Evolutionary conservation across 2,329 filamentous ascomycete genomes (phyloP), one percentile per base, ranked within the genome.

Genomic region (Cladophialophora immunda): DNA sequence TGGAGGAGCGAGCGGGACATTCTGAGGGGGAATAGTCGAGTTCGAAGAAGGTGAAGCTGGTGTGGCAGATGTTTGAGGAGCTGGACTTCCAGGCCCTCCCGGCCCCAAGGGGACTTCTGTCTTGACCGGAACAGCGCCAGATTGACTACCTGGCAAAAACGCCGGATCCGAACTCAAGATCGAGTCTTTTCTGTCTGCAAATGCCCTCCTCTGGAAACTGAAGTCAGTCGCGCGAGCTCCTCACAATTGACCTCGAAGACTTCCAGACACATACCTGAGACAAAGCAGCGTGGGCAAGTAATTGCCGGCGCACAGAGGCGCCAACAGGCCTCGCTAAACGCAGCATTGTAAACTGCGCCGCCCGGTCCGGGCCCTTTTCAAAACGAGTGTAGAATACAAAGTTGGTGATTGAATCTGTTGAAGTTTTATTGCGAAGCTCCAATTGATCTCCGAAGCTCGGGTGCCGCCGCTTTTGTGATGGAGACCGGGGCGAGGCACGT

Each of bases 11-110:
- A 79, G 78, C 52, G 85, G 81, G 45, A 84, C 75, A 55, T 81
- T 82, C 70, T 83, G 77, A 62, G 83, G 77, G 67, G 84, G 81
- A 58, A 87, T 81, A 52, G 81, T 78, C n/a, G 82, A 78, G 64
- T 77, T 75, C 22, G 82, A 81, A 15, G 81, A 78, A 56, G 75
- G 74, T 22, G 82, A 81, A 13, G 81, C 78, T 47, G 75, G 74
- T 32, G 76, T 73, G 41, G 72, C 68, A 47, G 73, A 74, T 13
- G 58, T 15, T 65, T 69, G 66, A 30, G 70, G 74, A 56, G 58
- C 69, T 57, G 69, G 65, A 27, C 47, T 58, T 30, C 69, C 69
- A 34, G 69, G 69, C 36, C 69, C 67, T 27, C 62, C 69, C 27
- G 69, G 69, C 34, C 69, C 69, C 38, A 70, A 61, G 15, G 71